phyloP scores from a whole-genome alignment of 148 eudicot species.

The Cornus kousa region DNA sequence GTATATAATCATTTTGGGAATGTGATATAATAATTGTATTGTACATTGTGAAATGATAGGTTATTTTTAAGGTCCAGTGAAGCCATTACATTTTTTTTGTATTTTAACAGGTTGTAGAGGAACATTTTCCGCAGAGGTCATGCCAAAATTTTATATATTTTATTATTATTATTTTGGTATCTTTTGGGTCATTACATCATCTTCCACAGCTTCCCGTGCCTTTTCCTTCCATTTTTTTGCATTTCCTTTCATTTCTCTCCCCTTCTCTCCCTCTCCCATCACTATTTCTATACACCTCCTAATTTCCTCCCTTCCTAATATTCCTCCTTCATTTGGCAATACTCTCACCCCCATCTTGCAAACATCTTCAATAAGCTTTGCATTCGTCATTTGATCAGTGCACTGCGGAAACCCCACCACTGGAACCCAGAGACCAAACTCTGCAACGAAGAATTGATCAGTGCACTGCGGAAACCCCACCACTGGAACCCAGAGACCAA shows the following conservation, averaged over 20 bases:
- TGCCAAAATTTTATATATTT: too few relatives aligned
- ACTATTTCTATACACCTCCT: conserved; percentile 27
- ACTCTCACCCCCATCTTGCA: conserved; percentile 25
- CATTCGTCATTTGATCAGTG: conserved; percentile 21
- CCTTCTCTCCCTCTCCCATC: conserved; percentile 15
- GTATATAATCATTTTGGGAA: too few relatives aligned
- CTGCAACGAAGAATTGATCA: conserved; percentile 30
- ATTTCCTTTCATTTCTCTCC: conserved; percentile 19
- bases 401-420: conserved; percentile 21
- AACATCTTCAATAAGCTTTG: conserved; percentile 26
- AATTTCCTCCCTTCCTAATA: conserved; percentile 25
- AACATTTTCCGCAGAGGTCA: too few relatives aligned
- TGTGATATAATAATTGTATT: too few relatives aligned
- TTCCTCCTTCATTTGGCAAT: background rate
- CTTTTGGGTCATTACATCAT: too few relatives aligned
- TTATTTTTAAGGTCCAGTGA: too few relatives aligned
- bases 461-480: too few relatives aligned
- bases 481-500: conserved; percentile 33
- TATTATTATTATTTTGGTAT: too few relatives aligned
- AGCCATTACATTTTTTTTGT: too few relatives aligned
- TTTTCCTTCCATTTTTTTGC: conserved; percentile 19
- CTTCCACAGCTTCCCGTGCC: conserved; percentile 18
- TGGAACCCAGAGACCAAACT: conserved; percentile 24
- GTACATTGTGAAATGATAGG: too few relatives aligned
- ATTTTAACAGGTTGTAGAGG: too few relatives aligned